Evolutionary conservation across 495 filamentous ascomycete genomes (phyloP).

Genomic region (Tuber aestivum): DNA sequence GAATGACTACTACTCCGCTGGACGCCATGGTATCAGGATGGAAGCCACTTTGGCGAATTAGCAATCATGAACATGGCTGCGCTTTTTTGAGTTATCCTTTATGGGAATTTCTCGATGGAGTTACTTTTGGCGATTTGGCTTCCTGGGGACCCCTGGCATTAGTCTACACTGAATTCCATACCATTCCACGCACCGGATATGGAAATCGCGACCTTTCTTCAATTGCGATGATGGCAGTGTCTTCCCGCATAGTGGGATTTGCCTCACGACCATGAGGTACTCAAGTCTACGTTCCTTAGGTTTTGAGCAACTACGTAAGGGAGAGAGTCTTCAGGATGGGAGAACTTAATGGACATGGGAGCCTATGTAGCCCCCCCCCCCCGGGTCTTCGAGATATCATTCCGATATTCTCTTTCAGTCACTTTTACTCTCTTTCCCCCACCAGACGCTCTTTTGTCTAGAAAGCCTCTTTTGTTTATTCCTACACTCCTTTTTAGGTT

Average conservation of each 20-base stretch:
- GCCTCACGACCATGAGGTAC: neutral
- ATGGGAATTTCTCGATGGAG: neutral
- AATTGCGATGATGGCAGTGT: neutral
- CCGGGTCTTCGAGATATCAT: neutral
- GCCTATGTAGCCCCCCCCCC: neutral
- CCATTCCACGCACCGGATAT: neutral
- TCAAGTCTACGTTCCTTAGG: neutral
- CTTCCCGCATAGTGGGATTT: neutral
- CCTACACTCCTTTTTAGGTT: conserved; percentile 21
- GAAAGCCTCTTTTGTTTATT: conserved; percentile 22
- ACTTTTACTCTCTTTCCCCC: conserved; percentile 26
- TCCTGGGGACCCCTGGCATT: neutral
- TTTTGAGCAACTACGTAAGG: neutral
- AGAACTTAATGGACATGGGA: neutral
- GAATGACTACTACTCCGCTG: conserved; percentile 55
- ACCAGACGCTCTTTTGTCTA: conserved; percentile 10
- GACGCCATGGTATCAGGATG: conserved; percentile 55
- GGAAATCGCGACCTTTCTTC: neutral
- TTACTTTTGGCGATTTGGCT: neutral
- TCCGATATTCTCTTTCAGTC: conserved; percentile 18
- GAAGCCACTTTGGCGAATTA: conserved; percentile 39
- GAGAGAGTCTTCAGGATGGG: neutral
- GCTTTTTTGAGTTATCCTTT: neutral
- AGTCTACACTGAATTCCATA: neutral
- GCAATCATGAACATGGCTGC: conserved; percentile 1